Percentiles rank a stretch among this genome's conserved stretches.
These are phyloP conservation scores for Fusarium cicatricum DNA, from an alignment of 2,329 filamentous ascomycete genomes.

Conservation along the genomic window DNA sequence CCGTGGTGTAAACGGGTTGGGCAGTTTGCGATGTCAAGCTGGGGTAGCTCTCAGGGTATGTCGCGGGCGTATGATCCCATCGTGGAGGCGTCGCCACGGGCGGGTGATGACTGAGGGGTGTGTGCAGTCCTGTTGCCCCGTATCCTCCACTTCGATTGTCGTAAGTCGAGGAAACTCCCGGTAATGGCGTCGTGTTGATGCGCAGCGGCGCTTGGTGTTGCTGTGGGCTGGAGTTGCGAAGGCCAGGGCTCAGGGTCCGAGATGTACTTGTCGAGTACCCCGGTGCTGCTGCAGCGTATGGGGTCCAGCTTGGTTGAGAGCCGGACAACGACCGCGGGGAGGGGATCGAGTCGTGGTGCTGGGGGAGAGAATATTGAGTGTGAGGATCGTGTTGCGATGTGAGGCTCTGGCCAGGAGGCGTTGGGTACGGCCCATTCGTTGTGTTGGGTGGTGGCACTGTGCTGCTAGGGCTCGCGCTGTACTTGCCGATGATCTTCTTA, in stretches of 20 bases:
- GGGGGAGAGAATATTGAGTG: constrained; percentile 51
- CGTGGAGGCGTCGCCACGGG: constrained; percentile 50
- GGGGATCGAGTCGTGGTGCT: constrained; percentile 59
- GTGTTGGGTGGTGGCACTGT: constrained; percentile 50
- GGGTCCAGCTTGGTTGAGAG: constrained; percentile 57
- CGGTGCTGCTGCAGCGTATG: constrained; percentile 51
- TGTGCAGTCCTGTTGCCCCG: constrained; percentile 51
- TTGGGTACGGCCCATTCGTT: constrained; percentile 55
- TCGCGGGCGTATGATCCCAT: constrained; percentile 52
- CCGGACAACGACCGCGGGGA: constrained; percentile 62
- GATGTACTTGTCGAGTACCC: constrained; percentile 46
- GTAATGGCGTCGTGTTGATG: constrained; percentile 50
- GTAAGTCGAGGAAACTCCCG: constrained; percentile 50
- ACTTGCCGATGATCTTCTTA: constrained; percentile 99
- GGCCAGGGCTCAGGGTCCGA: constrained; percentile 54
- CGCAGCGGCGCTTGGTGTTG: constrained; percentile 47
- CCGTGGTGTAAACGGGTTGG: constrained; percentile 52
- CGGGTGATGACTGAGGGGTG: constrained; percentile 50
- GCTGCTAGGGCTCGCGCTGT: constrained; percentile 64
- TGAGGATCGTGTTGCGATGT: constrained; percentile 46
- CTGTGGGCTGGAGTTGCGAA: constrained; percentile 49
- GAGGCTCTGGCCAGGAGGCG: constrained; percentile 53
- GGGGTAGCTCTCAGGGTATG: constrained; percentile 51
- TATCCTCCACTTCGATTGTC: constrained; percentile 52
- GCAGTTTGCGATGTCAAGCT: constrained; percentile 47